phyloP scores from a whole-genome alignment of 2,329 filamentous ascomycete species.

The Elsinoe fawcettii region DNA sequence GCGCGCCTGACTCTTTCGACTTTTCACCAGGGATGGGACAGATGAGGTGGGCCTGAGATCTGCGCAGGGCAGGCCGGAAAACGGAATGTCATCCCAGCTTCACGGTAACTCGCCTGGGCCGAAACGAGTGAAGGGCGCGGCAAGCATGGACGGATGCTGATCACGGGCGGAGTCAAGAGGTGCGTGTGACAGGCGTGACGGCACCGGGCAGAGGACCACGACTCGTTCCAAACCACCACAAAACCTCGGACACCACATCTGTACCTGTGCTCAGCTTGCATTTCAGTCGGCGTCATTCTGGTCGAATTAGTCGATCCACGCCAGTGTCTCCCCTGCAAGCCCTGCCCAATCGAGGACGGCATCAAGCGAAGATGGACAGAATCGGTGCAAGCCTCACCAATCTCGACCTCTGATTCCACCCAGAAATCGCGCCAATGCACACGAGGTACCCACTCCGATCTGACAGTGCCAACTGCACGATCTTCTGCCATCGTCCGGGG shows the following conservation, averaged over 20 bases:
- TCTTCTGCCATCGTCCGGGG: not conserved
- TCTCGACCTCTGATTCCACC: not conserved
- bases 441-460: conserved; percentile 2
- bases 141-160: conserved; percentile 1
- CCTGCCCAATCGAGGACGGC: conserved; percentile 9
- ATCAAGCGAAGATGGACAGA: conserved; percentile 2
- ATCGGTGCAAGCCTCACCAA: not conserved
- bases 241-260: not conserved
- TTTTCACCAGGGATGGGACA: not conserved
- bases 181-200: conserved; percentile 1
- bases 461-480: not conserved
- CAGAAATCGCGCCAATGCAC: conserved; percentile 9
- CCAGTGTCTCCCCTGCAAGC: not conserved
- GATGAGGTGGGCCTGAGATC: not conserved
- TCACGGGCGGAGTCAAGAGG: not conserved
- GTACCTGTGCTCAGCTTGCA: not conserved
- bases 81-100: conserved; percentile 9
- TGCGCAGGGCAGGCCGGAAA: conserved; percentile 8
- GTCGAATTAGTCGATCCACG: conserved; percentile 5
- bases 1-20: not conserved
- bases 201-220: not conserved
- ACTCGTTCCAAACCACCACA: not conserved
- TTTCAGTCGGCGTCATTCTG: conserved; percentile 3
- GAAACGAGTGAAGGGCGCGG: conserved; percentile 7
- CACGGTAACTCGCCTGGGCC: conserved; percentile 1